Conservation (phyloP, 352 stramenopile genomes). For the Blastocystis sp. region DNA sequence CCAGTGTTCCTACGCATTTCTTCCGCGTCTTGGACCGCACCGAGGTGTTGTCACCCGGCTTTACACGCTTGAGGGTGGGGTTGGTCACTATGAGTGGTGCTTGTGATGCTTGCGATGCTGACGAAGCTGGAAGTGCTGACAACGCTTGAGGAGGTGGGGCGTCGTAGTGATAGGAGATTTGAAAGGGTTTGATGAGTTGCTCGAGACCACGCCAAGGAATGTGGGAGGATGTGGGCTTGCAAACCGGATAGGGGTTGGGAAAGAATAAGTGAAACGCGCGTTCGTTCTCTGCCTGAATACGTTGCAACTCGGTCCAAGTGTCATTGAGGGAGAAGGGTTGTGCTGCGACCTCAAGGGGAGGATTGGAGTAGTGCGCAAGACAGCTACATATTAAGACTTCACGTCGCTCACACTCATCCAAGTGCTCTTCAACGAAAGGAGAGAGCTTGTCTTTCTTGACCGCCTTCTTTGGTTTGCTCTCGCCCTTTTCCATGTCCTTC, state of each 20-base stretch:
- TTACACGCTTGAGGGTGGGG: too few relatives aligned
- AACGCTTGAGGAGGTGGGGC: neutral
- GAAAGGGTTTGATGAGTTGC: slow-evolving; percentile 6
- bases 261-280: too few relatives aligned
- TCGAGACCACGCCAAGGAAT: neutral
- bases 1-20: too few relatives aligned
- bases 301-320: neutral
- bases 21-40: too few relatives aligned
- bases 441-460: neutral
- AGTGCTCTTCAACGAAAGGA: too few relatives aligned
- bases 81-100: too few relatives aligned
- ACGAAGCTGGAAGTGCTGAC: too few relatives aligned
- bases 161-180: slow-evolving; percentile 30
- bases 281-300: neutral
- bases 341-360: neutral
- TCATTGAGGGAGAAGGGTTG: neutral
- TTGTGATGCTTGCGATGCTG: too few relatives aligned
- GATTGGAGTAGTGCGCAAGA: neutral
- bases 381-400: neutral
- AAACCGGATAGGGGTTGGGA: neutral
- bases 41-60: too few relatives aligned
- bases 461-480: too few relatives aligned
- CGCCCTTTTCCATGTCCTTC: too few relatives aligned
- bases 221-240: neutral
- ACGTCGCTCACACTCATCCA: too few relatives aligned